Conservation (phyloP, 2,329 filamentous ascomycete species). For the Ophidiomyces ophidiicola region DNA sequence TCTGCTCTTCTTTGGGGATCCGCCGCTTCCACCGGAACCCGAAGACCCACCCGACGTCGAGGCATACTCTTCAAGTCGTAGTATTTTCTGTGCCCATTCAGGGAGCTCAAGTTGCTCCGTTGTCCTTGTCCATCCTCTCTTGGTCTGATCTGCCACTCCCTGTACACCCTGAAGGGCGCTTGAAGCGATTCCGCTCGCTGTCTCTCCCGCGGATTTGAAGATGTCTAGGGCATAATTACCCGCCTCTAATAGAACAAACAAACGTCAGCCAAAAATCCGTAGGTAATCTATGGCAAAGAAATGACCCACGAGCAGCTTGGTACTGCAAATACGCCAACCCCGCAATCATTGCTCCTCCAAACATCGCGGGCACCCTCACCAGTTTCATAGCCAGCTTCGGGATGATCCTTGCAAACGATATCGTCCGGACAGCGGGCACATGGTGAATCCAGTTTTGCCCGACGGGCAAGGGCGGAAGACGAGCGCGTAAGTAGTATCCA, state of each 20-base stretch:
- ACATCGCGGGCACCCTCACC: constrained; percentile 73
- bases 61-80: constrained; percentile 50
- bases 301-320: constrained; percentile 67
- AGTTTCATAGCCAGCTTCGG: constrained; percentile 89
- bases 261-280: background rate
- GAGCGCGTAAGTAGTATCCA: constrained; percentile 37
- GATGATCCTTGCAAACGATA: constrained; percentile 56
- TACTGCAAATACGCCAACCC: constrained; percentile 90
- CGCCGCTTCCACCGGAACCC: constrained; percentile 37
- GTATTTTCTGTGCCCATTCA: constrained; percentile 68
- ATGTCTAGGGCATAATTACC: constrained; percentile 67
- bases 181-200: constrained; percentile 56
- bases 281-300: constrained; percentile 3
- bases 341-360: constrained; percentile 76
- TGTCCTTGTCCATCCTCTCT: constrained; percentile 68
- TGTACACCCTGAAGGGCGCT: constrained; percentile 59
- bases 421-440: constrained; percentile 49
- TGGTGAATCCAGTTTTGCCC: constrained; percentile 77
- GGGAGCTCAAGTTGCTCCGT: constrained; percentile 62
- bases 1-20: constrained; percentile 44
- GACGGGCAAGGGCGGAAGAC: constrained; percentile 51
- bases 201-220: constrained; percentile 60
- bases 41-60: constrained; percentile 35
- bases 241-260: constrained; percentile 42
- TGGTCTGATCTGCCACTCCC: constrained; percentile 66